Evolutionary conservation across 2,329 filamentous ascomycete genomes (phyloP), one percentile per base, ranked within the genome.

Genomic region (Colletotrichum limetticola): DNA sequence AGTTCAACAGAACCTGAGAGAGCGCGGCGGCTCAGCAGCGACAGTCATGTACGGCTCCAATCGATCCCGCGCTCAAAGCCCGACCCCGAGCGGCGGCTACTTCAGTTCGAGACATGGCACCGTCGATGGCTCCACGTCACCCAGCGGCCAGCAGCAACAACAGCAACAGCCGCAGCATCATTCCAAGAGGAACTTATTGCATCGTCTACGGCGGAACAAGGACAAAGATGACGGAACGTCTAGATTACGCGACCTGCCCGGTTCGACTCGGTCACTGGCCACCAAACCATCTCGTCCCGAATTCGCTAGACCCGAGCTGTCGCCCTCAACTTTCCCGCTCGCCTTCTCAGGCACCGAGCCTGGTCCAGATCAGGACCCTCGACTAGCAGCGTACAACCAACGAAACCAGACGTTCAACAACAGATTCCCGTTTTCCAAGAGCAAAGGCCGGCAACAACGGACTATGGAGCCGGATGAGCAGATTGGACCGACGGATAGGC

Each of bases 61-160:
- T 26, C 83, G 83, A 74, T 87, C 87, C 26, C 92, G 95, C 76
- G 91, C 94, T 14, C 90, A 93, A 74, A 97, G 95, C 82, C 95
- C 95, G 30, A 94, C 94, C 0, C 93, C 95, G 8, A 97, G 94
- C 81, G 86, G 89, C 55, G 89, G 89, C 76, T 83, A 82, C 64
- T 78, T 79, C 85, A 82, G 89, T 82, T 80, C 87, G 80, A 86
- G 85, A 78, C 79, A 87, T 82, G 78, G 84, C 76, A 80, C 86
- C 77, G 75, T 81, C 26, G 88, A 90, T 72, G 88, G 87, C 28
- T 89, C 91, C 78, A 86, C 86, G 22, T 93, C 91, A 3, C 91
- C 92, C 1, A 83, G 83, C 7, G 58, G 66, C 37, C 71, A 73
- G 35, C 67, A 88, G 35, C 62, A 65, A 24, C 62, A 42, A 6